Percentiles rank a stretch among this genome's conserved stretches.
phyloP scores from a whole-genome alignment of 164 flowering plant species.

The Vitis labrusca region DNA sequence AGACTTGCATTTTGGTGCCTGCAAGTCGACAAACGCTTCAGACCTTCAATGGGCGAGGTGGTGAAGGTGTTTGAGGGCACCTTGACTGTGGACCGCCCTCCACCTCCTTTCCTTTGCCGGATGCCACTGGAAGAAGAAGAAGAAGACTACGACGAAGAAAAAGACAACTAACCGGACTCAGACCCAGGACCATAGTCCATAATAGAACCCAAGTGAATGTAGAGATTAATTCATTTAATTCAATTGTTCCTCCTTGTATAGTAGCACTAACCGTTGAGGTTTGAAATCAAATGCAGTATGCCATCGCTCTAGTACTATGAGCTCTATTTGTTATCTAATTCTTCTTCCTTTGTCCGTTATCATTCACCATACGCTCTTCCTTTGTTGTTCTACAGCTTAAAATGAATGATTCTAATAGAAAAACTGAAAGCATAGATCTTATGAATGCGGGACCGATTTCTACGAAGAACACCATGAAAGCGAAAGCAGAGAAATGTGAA shows the following conservation, averaged over 20 bases:
- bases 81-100: constrained; percentile 66
- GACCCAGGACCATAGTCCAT: constrained; percentile 1
- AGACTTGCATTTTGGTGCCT: constrained; percentile 78
- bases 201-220: background rate
- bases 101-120: constrained; percentile 39
- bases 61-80: constrained; percentile 68
- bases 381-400: too few species aligned
- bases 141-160: background rate
- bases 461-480: too few species aligned
- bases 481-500: too few species aligned
- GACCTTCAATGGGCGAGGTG: constrained; percentile 78
- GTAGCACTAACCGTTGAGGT: constrained; percentile 13
- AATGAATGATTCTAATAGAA: too few species aligned
- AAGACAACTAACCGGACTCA: constrained; percentile 16
- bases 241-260: background rate
- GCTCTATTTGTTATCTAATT: too few species aligned
- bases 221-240: background rate
- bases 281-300: background rate
- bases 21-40: constrained; percentile 44
- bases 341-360: background rate
- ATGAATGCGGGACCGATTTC: too few species aligned
- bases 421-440: too few species aligned
- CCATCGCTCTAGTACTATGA: too few species aligned
- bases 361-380: too few species aligned
- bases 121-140: constrained; percentile 5